Evolutionary conservation across 2,329 filamentous ascomycete species (phyloP).

Genomic region (Ophiocordyceps camponoti-saundersi): DNA sequence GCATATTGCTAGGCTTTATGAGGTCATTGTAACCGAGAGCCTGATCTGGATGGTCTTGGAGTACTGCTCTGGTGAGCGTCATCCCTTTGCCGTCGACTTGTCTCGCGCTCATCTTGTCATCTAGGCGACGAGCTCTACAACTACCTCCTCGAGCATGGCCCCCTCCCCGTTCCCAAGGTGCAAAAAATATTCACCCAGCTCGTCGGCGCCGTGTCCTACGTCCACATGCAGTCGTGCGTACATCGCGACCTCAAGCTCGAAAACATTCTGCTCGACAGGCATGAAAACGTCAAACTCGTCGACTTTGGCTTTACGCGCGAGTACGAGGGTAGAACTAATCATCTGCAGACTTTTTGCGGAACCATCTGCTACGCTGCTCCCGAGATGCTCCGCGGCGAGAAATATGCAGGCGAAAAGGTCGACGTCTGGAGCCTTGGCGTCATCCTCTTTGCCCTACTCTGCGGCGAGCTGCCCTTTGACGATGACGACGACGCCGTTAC

Average conservation of each 20-base stretch:
- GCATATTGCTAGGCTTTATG: slow-evolving; percentile 90
- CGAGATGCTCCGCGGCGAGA: slow-evolving; percentile 96
- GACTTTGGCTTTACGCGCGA: slow-evolving; percentile 97
- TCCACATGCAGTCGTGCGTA: slow-evolving; percentile 88
- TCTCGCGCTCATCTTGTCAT: slow-evolving; percentile 10
- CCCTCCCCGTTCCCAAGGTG: slow-evolving; percentile 68
- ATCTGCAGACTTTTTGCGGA: slow-evolving; percentile 93
- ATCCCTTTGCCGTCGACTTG: neutral
- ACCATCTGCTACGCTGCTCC: slow-evolving; percentile 96
- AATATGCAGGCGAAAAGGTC: slow-evolving; percentile 94
- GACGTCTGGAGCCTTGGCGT: slow-evolving; percentile 89
- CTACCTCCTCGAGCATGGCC: slow-evolving; percentile 75
- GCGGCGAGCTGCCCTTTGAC: slow-evolving; percentile 82
- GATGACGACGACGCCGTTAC: slow-evolving; percentile 87
- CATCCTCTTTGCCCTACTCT: slow-evolving; percentile 67
- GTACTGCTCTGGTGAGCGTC: slow-evolving; percentile 65
- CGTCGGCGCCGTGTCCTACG: slow-evolving; percentile 85
- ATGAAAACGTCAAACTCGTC: slow-evolving; percentile 93
- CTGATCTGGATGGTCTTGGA: slow-evolving; percentile 94
- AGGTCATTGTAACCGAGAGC: slow-evolving; percentile 91
- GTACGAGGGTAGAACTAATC: slow-evolving; percentile 88
- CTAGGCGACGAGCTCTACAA: slow-evolving; percentile 92
- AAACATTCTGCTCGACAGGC: slow-evolving; percentile 76
- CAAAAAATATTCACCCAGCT: slow-evolving; percentile 94
- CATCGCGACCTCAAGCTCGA: slow-evolving; percentile 95